Evolutionary conservation across 208 protist species (phyloP).

Genomic region (Leishmania major): DNA sequence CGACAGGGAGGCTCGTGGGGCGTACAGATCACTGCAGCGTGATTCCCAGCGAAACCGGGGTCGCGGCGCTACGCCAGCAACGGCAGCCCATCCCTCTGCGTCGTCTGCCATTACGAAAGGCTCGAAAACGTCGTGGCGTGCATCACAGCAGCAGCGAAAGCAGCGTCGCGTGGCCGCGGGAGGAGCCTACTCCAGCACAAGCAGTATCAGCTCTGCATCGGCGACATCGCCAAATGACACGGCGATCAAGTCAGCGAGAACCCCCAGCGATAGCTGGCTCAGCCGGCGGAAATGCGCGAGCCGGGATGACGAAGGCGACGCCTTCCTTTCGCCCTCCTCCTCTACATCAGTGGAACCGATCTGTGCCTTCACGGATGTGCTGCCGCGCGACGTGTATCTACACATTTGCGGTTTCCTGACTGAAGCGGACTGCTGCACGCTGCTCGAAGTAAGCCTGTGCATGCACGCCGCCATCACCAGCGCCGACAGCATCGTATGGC

Average conservation of each 20-base stretch:
- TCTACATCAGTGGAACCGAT: background rate
- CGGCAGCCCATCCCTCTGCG: background rate
- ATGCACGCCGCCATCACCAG: slow-evolving; percentile 57
- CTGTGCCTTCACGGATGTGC: slow-evolving; percentile 26
- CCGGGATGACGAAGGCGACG: background rate
- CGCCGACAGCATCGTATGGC: slow-evolving; percentile 69
- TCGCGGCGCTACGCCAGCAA: background rate
- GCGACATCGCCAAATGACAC: background rate
- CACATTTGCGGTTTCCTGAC: slow-evolving; percentile 55
- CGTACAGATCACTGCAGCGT: background rate
- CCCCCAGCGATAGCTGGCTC: background rate
- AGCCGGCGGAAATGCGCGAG: background rate
- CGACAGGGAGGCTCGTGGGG: background rate
- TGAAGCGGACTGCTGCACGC: slow-evolving; percentile 50
- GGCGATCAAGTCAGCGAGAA: background rate
- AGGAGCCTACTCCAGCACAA: background rate
- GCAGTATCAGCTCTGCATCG: slow-evolving; percentile 1
- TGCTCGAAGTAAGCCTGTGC: slow-evolving; percentile 63
- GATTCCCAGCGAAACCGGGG: background rate
- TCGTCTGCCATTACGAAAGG: background rate
- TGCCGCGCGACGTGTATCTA: slow-evolving; percentile 64
- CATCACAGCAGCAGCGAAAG: background rate
- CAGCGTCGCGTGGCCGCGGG: background rate
- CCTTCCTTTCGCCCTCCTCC: slow-evolving; percentile 11
- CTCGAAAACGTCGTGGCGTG: background rate